These are phyloP conservation scores for Yamadazyma oceani DNA, from an alignment of 1,139 yeast genomes.

Conservation along the genomic window DNA sequence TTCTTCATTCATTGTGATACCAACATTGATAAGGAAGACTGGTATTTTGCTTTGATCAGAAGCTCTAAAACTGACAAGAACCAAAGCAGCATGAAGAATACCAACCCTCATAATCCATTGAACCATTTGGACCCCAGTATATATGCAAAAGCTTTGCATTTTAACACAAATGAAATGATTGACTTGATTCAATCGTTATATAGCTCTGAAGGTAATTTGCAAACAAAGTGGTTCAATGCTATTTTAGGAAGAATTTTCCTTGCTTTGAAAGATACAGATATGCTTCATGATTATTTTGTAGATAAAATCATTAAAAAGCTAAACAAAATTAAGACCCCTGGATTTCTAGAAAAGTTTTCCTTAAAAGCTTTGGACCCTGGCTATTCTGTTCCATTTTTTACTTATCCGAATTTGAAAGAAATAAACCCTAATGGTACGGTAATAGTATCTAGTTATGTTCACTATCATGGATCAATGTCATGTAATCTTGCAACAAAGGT, in stretches of 20 bases:
- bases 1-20: slow-evolving; percentile 76
- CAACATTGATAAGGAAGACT: slow-evolving; percentile 83
- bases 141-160: slow-evolving; percentile 73
- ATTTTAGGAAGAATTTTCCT: slow-evolving; percentile 78
- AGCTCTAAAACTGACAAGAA: slow-evolving; percentile 71
- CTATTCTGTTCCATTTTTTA: slow-evolving; percentile 72
- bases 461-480: slow-evolving; percentile 72
- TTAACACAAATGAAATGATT: slow-evolving; percentile 68
- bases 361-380: slow-evolving; percentile 78
- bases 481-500: slow-evolving; percentile 80
- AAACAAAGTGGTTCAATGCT: slow-evolving; percentile 90
- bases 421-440: slow-evolving; percentile 81
- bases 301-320: slow-evolving; percentile 68
- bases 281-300: slow-evolving; percentile 56
- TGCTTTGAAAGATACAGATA: slow-evolving; percentile 69
- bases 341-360: slow-evolving; percentile 78
- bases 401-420: slow-evolving; percentile 68
- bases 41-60: slow-evolving; percentile 82
- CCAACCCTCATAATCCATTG: not conserved
- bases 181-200: slow-evolving; percentile 73
- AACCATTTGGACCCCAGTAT: slow-evolving; percentile 19
- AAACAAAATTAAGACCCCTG: slow-evolving; percentile 79
- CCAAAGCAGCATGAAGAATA: not conserved
- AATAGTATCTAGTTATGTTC: slow-evolving; percentile 58
- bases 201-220: slow-evolving; percentile 79